Conservation (phyloP, 441 rosid genomes). For the Corymbia calophylla region DNA sequence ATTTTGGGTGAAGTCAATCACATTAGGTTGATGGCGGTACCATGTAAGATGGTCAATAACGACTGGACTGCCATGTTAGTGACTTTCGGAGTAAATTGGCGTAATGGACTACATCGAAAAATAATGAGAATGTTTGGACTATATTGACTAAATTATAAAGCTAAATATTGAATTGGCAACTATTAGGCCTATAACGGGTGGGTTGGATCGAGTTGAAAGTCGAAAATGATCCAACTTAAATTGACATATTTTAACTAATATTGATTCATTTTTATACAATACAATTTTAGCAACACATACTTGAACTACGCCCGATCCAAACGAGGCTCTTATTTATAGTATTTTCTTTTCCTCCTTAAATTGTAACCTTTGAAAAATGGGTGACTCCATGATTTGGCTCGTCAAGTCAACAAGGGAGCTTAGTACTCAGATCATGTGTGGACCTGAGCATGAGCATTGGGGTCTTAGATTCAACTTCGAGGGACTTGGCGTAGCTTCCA, state of each 20-base stretch:
- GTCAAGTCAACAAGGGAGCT: background rate
- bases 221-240: background rate
- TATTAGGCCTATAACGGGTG: background rate
- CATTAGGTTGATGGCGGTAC: fast-evolving
- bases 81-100: background rate
- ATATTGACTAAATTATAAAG: background rate
- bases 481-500: background rate
- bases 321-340: fast-evolving
- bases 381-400: background rate
- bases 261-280: background rate
- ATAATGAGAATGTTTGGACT: background rate
- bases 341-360: background rate
- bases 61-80: fast-evolving
- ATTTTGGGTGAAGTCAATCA: background rate
- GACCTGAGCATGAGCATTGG: fast-evolving
- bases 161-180: background rate
- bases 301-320: background rate
- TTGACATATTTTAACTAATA: background rate
- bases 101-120: background rate
- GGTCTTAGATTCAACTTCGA: background rate
- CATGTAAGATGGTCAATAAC: fast-evolving
- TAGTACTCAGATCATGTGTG: fast-evolving
- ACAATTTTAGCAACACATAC: background rate
- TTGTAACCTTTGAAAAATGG: background rate
- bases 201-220: background rate